Conservation (phyloP, 2,329 filamentous ascomycete genomes). For the Rachicladosporium sp. region DNA sequence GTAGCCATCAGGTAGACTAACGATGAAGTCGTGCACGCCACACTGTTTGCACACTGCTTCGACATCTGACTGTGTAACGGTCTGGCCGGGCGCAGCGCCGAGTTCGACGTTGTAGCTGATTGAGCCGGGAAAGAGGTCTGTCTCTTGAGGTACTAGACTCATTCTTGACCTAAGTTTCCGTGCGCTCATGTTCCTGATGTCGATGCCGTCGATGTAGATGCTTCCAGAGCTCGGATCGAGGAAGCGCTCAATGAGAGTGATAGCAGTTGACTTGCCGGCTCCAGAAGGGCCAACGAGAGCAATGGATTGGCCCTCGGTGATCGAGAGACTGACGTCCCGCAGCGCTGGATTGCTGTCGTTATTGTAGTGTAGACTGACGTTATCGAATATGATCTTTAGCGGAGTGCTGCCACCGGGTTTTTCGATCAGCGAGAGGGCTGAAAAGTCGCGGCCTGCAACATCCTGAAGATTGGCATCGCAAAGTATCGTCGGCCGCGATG, state of each 20-base stretch:
- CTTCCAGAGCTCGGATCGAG: conserved; percentile 54
- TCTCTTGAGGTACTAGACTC: conserved; percentile 36
- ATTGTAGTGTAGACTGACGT: conserved; percentile 55
- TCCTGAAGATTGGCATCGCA: conserved; percentile 1
- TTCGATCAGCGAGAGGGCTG: neutral
- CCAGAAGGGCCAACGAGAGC: conserved; percentile 32
- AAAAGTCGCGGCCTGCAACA: neutral
- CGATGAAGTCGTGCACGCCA: conserved; percentile 59
- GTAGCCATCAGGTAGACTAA: conserved; percentile 51
- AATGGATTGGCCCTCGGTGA: conserved; percentile 27
- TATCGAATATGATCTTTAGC: conserved; percentile 30
- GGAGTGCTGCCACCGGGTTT: neutral
- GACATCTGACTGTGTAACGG: conserved; percentile 48
- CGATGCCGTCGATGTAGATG: conserved; percentile 42
- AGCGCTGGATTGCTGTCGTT: conserved; percentile 47
- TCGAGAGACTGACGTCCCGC: conserved; percentile 20
- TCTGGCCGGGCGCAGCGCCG: conserved; percentile 39
- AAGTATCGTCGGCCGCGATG: conserved; percentile 19
- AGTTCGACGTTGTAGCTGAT: conserved; percentile 28
- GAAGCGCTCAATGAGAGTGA: conserved; percentile 28
- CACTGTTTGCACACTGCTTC: conserved; percentile 54
- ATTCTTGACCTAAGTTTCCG: conserved; percentile 30
- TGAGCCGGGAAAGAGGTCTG: conserved; percentile 35
- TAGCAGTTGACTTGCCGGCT: conserved; percentile 29
- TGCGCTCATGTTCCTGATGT: conserved; percentile 26